Percentiles rank a stretch among this genome's conserved stretches.
Evolutionary conservation across 2,329 filamentous ascomycete species (phyloP).

Genomic region (Claviceps cyperi): DNA sequence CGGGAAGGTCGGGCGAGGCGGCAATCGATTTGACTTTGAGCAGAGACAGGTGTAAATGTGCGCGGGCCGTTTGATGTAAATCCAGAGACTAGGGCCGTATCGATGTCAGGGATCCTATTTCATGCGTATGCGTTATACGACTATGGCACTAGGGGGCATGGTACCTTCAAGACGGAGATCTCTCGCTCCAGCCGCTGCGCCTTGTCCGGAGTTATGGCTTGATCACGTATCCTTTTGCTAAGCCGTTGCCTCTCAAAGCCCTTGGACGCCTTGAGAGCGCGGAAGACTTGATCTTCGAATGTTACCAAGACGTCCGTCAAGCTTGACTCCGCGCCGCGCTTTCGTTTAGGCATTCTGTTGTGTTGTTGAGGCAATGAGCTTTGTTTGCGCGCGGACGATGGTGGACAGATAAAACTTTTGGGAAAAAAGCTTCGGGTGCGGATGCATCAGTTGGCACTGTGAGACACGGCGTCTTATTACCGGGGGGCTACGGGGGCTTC

Average conservation of each 20-base stretch:
- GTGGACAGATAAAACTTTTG: neutral
- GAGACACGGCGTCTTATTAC: neutral
- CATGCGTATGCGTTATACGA: too few relatives aligned
- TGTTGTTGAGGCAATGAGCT: neutral
- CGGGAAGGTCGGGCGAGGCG: conserved; percentile 34
- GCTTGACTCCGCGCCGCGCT: conserved; percentile 30
- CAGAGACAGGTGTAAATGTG: conserved; percentile 40
- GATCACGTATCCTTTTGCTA: conserved; percentile 41
- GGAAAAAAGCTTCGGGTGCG: neutral
- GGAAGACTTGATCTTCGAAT: conserved; percentile 44
- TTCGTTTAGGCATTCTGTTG: conserved; percentile 41
- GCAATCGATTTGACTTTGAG: conserved; percentile 39
- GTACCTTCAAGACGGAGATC: conserved; percentile 38
- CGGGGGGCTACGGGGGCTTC: too few relatives aligned
- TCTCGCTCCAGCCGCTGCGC: conserved; percentile 48
- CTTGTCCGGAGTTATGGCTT: conserved; percentile 31
- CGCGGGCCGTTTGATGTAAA: conserved; percentile 40
- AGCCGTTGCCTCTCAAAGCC: conserved; percentile 68
- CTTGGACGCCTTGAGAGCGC: conserved; percentile 57
- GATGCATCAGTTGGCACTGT: conserved; percentile 1
- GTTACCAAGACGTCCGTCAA: conserved; percentile 38
- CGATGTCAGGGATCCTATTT: neutral
- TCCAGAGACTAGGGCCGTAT: conserved; percentile 33
- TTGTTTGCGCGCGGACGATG: neutral
- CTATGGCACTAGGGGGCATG: neutral